A percentile compares a stretch with the other conserved stretches of the same genome.
Conservation (phyloP, 352 stramenopile genomes). For the Plasmopara viticola region DNA sequence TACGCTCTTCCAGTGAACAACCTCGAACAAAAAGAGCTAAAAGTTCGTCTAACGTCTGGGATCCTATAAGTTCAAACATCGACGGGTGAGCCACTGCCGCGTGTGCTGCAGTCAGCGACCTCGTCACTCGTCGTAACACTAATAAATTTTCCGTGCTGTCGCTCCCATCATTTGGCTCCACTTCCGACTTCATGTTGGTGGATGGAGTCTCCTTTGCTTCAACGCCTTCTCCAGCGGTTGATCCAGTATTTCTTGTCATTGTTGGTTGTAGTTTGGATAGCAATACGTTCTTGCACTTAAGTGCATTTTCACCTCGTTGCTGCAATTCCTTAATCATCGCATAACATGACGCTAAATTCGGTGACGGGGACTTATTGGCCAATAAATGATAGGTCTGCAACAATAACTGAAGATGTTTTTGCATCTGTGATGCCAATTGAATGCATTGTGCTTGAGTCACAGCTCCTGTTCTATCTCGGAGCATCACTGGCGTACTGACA, state of each 20-base stretch:
- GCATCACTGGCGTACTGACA: conserved; percentile 5
- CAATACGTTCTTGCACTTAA: conserved; percentile 56
- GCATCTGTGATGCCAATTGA: conserved; percentile 80
- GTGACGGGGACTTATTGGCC: conserved; percentile 9
- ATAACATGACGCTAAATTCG: conserved; percentile 30
- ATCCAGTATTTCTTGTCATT: conserved; percentile 5
- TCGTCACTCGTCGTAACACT: conserved; percentile 54
- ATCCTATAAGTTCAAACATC: conserved; percentile 82
- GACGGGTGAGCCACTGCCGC: conserved; percentile 73
- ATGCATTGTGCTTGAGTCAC: conserved; percentile 69
- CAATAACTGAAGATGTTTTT: conserved; percentile 82
- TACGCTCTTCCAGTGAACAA: conserved; percentile 46
- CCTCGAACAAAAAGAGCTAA: conserved; percentile 32
- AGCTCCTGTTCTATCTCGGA: conserved; percentile 19
- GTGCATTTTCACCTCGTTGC: conserved; percentile 48
- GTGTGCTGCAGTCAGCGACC: conserved; percentile 70
- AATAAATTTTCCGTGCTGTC: conserved; percentile 22
- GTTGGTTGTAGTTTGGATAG: conserved; percentile 52
- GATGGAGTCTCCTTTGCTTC: conserved; percentile 3
- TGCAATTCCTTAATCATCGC: conserved; percentile 68
- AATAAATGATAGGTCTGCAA: conserved; percentile 67
- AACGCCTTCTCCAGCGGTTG: conserved; percentile 4
- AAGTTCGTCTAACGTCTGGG: conserved; percentile 53
- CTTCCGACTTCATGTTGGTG: conserved; percentile 1
- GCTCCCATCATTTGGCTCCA: conserved; percentile 4